Evolutionary conservation across 202 grass and related monocot genomes (phyloP), one percentile per base, ranked within the genome.

Genomic region (Elaeis oleifera): DNA sequence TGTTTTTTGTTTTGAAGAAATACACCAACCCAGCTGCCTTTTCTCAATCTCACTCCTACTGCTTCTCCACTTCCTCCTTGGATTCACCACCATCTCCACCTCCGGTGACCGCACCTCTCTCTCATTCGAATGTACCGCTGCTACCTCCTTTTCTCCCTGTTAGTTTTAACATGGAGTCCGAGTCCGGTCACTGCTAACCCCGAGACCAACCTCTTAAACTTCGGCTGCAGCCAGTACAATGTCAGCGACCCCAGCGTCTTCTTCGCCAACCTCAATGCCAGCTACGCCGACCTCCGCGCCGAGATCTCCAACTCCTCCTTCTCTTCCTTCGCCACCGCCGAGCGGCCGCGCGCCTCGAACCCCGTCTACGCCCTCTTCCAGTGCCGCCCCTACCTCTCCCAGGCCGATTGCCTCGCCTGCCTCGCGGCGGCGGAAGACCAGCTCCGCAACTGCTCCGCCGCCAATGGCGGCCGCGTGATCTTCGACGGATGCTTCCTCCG

Each of bases 401-500:
- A 51, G 7, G 51, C 49, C 17, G 79, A 86, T 51, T 95, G 85
- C 63, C 61, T 75, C 21, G 62, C 71, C 39, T 95, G 85, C 81
- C 74, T 89, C 70, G 67, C 74, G 27, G 77, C 65, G 36, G 73
- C 89, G 18, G 81, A 56, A 6, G 48, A 57, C 59, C 71, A 53
- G 15, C 65, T 82, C 67, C 78, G 66, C 50, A 16, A 20, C 13
- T 91, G 88, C 67, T 53, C 61, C n/a, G 53, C 68, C 54, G 72
- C 80, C 39, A 82, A 88, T 67, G 89, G 89, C 4, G 85, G 79
- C 1, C 82, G 85, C 26, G 85, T 23, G 53, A 78, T 89, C 60
- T 78, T 83, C 74, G 89, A 95, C 66, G 89, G 85, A 25, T 94
- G 89, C 84, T 19, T 83, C 62, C 21, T 95, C 73, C 79, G 85